Evolutionary conservation across 2,329 filamentous ascomycete genomes (phyloP).

Genomic region (Epichloe typhina): DNA sequence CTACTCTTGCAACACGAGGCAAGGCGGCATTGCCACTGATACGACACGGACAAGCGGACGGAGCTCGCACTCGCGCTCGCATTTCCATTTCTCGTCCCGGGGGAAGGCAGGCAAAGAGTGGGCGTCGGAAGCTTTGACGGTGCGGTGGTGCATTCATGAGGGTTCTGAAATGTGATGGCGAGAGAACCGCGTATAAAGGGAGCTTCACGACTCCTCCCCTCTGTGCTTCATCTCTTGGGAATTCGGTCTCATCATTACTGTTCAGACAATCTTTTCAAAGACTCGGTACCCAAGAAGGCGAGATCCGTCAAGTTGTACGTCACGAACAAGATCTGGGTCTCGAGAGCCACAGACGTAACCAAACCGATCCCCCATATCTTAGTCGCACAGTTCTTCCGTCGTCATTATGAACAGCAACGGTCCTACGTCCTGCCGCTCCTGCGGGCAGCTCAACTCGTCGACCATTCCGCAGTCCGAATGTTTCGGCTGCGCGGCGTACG

Average conservation of each 20-base stretch:
- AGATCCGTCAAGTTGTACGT: too few species aligned
- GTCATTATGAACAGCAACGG: background rate
- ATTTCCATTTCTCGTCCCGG: background rate
- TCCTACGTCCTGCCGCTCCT: slow-evolving; percentile 8
- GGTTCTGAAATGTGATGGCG: background rate
- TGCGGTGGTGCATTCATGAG: background rate
- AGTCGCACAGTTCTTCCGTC: background rate
- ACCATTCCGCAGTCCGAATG: slow-evolving; percentile 10
- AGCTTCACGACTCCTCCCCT: too few species aligned
- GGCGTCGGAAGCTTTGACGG: background rate
- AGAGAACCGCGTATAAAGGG: too few species aligned
- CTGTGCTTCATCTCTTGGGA: too few species aligned
- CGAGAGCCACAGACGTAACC: too few species aligned
- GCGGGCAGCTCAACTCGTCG: slow-evolving; percentile 8
- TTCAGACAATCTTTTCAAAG: too few species aligned
- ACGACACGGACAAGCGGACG: too few species aligned
- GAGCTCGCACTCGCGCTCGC: background rate
- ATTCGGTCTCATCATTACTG: too few species aligned
- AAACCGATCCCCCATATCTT: background rate
- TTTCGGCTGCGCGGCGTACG: slow-evolving; percentile 10
- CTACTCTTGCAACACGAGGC: too few species aligned
- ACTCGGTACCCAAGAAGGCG: too few species aligned
- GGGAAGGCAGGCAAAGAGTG: background rate
- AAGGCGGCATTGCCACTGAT: too few species aligned
- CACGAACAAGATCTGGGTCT: too few species aligned